Percentiles rank a stretch among this genome's conserved stretches.
These are phyloP conservation scores for Chrysoporthe cubensis DNA, from an alignment of 2,329 filamentous ascomycete genomes.

Conservation along the genomic window DNA sequence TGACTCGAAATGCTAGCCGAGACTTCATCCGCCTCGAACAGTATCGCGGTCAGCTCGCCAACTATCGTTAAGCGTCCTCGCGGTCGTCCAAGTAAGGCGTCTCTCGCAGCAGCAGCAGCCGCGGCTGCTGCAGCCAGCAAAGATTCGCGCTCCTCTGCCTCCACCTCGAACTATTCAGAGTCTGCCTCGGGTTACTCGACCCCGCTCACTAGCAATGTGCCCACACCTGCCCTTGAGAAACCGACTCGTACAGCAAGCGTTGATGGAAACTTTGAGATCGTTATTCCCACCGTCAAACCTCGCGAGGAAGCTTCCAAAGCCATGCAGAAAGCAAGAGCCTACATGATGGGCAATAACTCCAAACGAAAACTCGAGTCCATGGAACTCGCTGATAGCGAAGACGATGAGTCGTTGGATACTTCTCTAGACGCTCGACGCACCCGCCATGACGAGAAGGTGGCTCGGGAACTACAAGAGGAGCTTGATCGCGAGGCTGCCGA, in stretches of 20 bases:
- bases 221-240: slow-evolving; percentile 42
- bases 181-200: slow-evolving; percentile 43
- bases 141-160: slow-evolving; percentile 41
- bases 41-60: slow-evolving; percentile 4
- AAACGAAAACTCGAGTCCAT: slow-evolving; percentile 50
- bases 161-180: slow-evolving; percentile 41
- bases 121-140: slow-evolving; percentile 29
- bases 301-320: slow-evolving; percentile 45
- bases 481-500: slow-evolving; percentile 24
- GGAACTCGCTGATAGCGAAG: slow-evolving; percentile 48
- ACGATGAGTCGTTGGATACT: slow-evolving; percentile 45
- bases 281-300: slow-evolving; percentile 34
- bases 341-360: slow-evolving; percentile 30
- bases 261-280: slow-evolving; percentile 44
- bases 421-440: slow-evolving; percentile 56
- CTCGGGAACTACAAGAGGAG: slow-evolving; percentile 59
- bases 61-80: slow-evolving; percentile 34
- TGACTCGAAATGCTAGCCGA: slow-evolving; percentile 20
- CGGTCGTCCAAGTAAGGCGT: slow-evolving; percentile 37
- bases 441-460: slow-evolving; percentile 56
- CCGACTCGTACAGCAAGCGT: slow-evolving; percentile 35
- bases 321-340: slow-evolving; percentile 41
- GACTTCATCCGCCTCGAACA: slow-evolving; percentile 2
- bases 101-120: slow-evolving; percentile 22
- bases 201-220: slow-evolving; percentile 47